Evolutionary conservation across 768 basidiomycete species (phyloP).

Genomic region (Melanogaster broomeanus): DNA sequence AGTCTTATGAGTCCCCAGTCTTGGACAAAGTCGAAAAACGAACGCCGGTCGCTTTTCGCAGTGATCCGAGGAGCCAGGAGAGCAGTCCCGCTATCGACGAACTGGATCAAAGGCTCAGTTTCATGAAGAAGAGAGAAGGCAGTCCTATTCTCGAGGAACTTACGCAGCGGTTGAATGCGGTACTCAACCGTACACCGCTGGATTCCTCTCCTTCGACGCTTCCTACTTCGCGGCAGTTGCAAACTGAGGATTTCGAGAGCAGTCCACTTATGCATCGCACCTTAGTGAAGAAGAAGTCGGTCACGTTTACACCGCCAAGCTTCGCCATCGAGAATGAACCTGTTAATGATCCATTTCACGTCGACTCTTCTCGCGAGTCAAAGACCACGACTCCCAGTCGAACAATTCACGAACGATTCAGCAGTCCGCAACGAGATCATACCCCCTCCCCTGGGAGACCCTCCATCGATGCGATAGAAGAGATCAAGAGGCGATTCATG

Average conservation of each 20-base stretch:
- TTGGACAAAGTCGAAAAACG: constrained; percentile 29
- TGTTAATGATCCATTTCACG: constrained; percentile 1
- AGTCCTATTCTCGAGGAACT: constrained; percentile 58
- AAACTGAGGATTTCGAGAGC: constrained; percentile 20
- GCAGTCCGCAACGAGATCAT: constrained; percentile 13
- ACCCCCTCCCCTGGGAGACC: constrained; percentile 21
- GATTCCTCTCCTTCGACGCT: constrained; percentile 30
- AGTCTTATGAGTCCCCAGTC: constrained; percentile 39
- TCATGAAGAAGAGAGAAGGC: constrained; percentile 52
- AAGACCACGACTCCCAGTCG: constrained; percentile 10
- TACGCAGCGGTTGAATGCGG: constrained; percentile 43
- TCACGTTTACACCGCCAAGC: constrained; percentile 4
- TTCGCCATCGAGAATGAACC: constrained; percentile 5
- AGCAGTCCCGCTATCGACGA: constrained; percentile 65
- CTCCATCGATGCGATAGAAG: constrained; percentile 55
- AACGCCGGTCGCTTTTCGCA: constrained; percentile 48
- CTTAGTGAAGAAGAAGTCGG: constrained; percentile 19
- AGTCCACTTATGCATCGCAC: constrained; percentile 31
- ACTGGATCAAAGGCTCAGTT: constrained; percentile 60
- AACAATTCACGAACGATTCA: constrained; percentile 10
- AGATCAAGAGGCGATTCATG: constrained; percentile 63
- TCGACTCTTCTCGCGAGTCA: constrained; percentile 11
- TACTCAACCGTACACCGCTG: constrained; percentile 37
- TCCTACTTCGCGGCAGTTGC: constrained; percentile 18
- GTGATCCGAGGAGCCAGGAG: constrained; percentile 47